Base-by-base conservation (phyloP, 306 rosid species). In the Corylus avellana region DNA sequence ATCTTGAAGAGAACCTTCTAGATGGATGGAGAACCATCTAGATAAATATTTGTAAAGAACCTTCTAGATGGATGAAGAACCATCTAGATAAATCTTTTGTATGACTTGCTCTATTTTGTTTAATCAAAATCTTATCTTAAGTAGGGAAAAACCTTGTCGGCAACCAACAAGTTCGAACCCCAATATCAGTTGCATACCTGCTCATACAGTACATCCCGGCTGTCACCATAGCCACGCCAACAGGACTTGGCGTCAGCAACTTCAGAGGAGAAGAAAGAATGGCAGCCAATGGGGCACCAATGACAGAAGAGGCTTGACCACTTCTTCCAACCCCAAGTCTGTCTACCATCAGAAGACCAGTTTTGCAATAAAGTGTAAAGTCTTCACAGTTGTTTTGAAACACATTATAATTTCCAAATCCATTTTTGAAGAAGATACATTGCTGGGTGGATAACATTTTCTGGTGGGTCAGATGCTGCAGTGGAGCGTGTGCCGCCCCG, bases 401-500 rank as follows among this genome's bases (percentile, higher is more conserved):
- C 50, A 93, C 79, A 25, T 96, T 85, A 16, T 96, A 96, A 51
- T 89, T 93, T 56, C 99, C 99, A 37, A 96, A 96, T 73, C 98
- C 99, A 44, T 85, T 91, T 93, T 82, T 96, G 98, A 77, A 96
- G 99, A 76, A 96, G 98, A 80, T 91, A 88, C 98, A 93, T 93
- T 13, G 99, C 98, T 22, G 98, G 84, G 55, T 91, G 93, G 88
- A 96, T 74, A 53, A 90, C 93, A 2, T 84, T 51, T 54, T 90
- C 92, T 0, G 88, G 78, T 25, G 96, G 82, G 73, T 96, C 98
- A 0, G 96, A 79, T 78, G 77, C 37, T 57, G 99, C 99, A 1
- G 94, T 96, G 55, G 98, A 87, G 94, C 99, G 93, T 10, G 99
- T 96, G 56, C 99, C 99, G 4, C 99, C 99, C 75, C 98, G 86